Evolutionary conservation across 1,139 yeast species (phyloP), one percentile per base, ranked within the genome.

Genomic region (Neolecta irregularis): DNA sequence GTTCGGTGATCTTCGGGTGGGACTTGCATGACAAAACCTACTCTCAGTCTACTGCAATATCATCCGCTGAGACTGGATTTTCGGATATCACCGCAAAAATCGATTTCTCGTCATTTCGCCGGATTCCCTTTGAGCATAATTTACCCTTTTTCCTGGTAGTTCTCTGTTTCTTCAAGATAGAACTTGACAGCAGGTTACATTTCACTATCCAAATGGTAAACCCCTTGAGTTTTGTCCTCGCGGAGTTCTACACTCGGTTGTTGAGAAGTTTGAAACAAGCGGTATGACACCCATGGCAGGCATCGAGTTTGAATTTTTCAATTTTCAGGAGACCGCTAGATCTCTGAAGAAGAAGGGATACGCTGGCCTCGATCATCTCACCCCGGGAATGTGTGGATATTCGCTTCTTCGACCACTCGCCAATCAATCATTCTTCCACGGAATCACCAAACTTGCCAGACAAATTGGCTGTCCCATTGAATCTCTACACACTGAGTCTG

Each of bases 401-500:
- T 55, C 59, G 4, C 37, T 55, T 19, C 52, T 48, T 24, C 43
- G 60, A 9, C 57, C 59, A 2, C 43, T 48, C 1, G 45, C 51
- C 22, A 52, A 54, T 35, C 45, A 48, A 33, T 53, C 48, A 13
- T 56, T 48, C 40, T 56, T 50, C 41, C 48, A 52, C 35, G 51
- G 46, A 20, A 46, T 56, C 21, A 43, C 53, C 33, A 39, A 52
- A 9, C 41, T 47, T 2, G 47, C 55, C 37, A 33, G 38, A 6
- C 34, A 40, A 8, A 45, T 55, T 19, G 47, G 47, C 25, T 47
- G 53, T 15, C 50, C 49, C 13, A 42, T 56, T 23, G 61, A 56
- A 37, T 57, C 59, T 3, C 55, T 56, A 54, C 60, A 56, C 38
- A 54, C 59, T 1, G 61, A 56, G 34, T 54, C 60, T 2, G 61